Conservation (phyloP, 2,329 filamentous ascomycete genomes). For the Fusarium vanettenii region DNA sequence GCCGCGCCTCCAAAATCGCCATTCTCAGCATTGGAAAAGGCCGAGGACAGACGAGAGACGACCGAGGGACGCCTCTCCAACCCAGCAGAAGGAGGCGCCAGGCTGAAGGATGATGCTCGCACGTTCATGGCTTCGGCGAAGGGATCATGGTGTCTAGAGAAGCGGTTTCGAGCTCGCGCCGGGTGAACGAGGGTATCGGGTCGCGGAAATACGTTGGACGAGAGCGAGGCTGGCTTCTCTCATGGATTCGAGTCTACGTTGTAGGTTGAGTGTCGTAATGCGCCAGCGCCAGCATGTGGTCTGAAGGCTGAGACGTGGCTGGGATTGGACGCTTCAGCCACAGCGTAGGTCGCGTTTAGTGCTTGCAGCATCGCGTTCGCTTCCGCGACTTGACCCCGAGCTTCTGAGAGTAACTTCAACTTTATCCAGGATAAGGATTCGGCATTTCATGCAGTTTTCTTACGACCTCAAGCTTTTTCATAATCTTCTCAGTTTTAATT, state of each 20-base stretch:
- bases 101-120: slow-evolving; percentile 63
- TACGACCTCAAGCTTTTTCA: not conserved
- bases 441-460: not conserved
- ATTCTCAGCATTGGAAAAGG: slow-evolving; percentile 73
- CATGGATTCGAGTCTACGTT: slow-evolving; percentile 8
- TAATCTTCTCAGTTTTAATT: not conserved
- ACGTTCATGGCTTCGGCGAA: slow-evolving; percentile 58
- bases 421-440: not conserved
- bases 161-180: slow-evolving; percentile 9
- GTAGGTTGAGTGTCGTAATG: slow-evolving; percentile 26
- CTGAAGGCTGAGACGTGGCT: slow-evolving; percentile 39
- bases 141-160: slow-evolving; percentile 52
- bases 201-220: not conserved
- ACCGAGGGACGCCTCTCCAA: slow-evolving; percentile 66
- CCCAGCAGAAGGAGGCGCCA: slow-evolving; percentile 47
- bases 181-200: not conserved
- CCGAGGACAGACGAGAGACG: slow-evolving; percentile 74
- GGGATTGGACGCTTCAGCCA: slow-evolving; percentile 30
- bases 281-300: slow-evolving; percentile 24
- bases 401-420: slow-evolving; percentile 3
- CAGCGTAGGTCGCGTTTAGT: slow-evolving; percentile 43
- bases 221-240: not conserved
- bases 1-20: slow-evolving; percentile 66
- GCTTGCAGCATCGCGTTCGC: slow-evolving; percentile 41
- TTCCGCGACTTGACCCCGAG: slow-evolving; percentile 6